phyloP scores from a whole-genome alignment of 371 early-diverging fungal species.

The Sporodiniella umbellata region DNA sequence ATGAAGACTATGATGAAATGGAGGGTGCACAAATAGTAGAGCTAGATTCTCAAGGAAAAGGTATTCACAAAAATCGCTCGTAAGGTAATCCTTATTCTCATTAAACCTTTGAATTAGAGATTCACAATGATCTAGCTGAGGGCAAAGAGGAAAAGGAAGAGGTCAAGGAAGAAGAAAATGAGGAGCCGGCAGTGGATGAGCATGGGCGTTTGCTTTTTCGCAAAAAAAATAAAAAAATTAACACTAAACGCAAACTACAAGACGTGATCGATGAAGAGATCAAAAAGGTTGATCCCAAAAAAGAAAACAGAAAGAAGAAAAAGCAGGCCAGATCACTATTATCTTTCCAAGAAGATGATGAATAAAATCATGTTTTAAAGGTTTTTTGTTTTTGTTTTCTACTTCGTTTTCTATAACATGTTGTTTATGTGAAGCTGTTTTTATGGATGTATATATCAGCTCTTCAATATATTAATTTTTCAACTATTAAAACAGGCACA shows the following conservation, averaged over 20 bases:
- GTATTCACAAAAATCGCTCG: too few relatives aligned
- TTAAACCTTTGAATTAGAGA: slow-evolving; percentile 6
- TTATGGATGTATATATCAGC: too few relatives aligned
- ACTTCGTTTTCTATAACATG: neutral
- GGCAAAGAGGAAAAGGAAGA: slow-evolving; percentile 19
- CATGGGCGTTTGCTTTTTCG: slow-evolving; percentile 42
- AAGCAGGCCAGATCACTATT: slow-evolving; percentile 16
- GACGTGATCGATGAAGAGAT: slow-evolving; percentile 20
- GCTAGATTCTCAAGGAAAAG: slow-evolving; percentile 45
- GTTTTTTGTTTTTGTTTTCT: neutral
- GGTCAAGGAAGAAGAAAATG: slow-evolving; percentile 16
- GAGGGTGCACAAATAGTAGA: slow-evolving; percentile 48
- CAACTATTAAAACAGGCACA: too few relatives aligned
- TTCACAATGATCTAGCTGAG: slow-evolving; percentile 19
- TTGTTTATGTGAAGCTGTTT: too few relatives aligned
- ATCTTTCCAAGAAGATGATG: slow-evolving; percentile 37
- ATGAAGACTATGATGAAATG: slow-evolving; percentile 45
- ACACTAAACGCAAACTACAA: slow-evolving; percentile 16
- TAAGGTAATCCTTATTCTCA: slow-evolving; percentile 5
- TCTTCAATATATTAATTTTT: too few relatives aligned
- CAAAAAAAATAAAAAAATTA: slow-evolving; percentile 16
- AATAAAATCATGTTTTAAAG: neutral
- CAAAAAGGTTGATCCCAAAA: slow-evolving; percentile 15
- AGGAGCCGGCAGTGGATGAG: slow-evolving; percentile 33
- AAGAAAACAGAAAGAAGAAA: slow-evolving; percentile 30